Evolutionary conservation across 108 stramenopile species (phyloP), one percentile per base, ranked within the genome.

Genomic region (Skeletonema tropicum): DNA sequence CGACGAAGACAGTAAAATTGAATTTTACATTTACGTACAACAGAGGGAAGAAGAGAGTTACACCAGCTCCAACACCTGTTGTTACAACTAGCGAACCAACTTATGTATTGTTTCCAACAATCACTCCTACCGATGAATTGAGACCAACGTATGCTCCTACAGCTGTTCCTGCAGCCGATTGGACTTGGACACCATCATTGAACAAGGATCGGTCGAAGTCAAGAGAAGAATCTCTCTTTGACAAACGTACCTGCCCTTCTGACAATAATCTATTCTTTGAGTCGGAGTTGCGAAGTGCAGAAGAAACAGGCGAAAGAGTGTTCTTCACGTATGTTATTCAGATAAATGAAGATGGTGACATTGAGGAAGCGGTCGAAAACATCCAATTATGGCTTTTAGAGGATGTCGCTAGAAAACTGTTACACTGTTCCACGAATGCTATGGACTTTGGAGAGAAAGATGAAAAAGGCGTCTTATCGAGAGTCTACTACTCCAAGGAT

Each of bases 271-370:
- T 55, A 55, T 55, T 55, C 1, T 23, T 55, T 25, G 52, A 23
- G 23, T 21, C 52, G 4, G 52, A 55, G 23, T 25, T 55, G 21
- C 52, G n/a, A 4, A n/a, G 3, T 15, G 52, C 52, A 25, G 52
- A 23, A 23, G 9, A 23, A 55, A 23, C 15, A 0, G 23, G 23
- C 23, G 52, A 23, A 8, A 55, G 21, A 2, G 60, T 79, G 2
- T 62, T 79, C 62, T 79, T 79, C 41, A 62, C 71, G 7, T 79
- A 79, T 66, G 78, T 71, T 39, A 63, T 79, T 33, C 65, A 79
- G 63, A 73, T 67, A 5, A 55, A 29, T 32, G 35, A 29, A n/a
- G 42, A 30, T 46, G 30, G 29, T 46, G 42, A 62, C 42, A 55
- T 73, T 6, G 66, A 35, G 62, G 46, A 46, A 11, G 60, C 58